These are phyloP conservation scores for Epichloe uncinata DNA, from an alignment of 2,329 filamentous ascomycete species.

Conservation along the genomic window DNA sequence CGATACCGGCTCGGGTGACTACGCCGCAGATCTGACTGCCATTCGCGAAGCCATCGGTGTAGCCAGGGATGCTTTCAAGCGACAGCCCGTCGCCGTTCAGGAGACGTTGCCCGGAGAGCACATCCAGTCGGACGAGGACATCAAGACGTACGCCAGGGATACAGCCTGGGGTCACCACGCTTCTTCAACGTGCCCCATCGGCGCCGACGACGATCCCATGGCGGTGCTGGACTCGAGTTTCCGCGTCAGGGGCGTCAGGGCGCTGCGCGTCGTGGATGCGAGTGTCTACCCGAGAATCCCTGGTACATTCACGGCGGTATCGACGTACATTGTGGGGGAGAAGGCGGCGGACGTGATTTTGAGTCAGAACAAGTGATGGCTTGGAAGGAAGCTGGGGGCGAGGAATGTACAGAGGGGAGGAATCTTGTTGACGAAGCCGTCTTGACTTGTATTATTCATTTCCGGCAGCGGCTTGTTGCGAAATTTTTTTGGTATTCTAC, in stretches of 20 bases:
- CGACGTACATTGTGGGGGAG: slow-evolving; percentile 41
- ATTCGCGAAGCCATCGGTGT: slow-evolving; percentile 42
- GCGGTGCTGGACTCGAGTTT: slow-evolving; percentile 43
- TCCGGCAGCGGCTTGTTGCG: no score
- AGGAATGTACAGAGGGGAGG: no score
- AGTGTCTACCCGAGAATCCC: slow-evolving; percentile 34
- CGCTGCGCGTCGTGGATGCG: slow-evolving; percentile 45
- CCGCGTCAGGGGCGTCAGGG: slow-evolving; percentile 36
- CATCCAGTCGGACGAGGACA: slow-evolving; percentile 25
- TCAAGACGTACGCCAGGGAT: slow-evolving; percentile 32
- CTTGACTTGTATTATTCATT: no score
- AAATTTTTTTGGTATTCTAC: no score
- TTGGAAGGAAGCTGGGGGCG: background rate
- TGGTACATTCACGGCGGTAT: slow-evolving; percentile 34
- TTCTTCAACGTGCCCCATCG: slow-evolving; percentile 41
- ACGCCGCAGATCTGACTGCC: slow-evolving; percentile 36
- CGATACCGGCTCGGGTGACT: slow-evolving; percentile 33
- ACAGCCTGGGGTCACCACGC: slow-evolving; percentile 45
- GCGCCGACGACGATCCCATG: slow-evolving; percentile 35
- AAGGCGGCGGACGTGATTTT: slow-evolving; percentile 29
- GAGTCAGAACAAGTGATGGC: background rate
- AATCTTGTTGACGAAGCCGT: no score
- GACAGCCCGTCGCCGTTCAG: slow-evolving; percentile 7
- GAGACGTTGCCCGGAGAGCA: slow-evolving; percentile 21
- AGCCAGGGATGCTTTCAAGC: slow-evolving; percentile 28